Conservation (phyloP, 192 early-diverging fungal genomes). For the Piromyces finnis region DNA sequence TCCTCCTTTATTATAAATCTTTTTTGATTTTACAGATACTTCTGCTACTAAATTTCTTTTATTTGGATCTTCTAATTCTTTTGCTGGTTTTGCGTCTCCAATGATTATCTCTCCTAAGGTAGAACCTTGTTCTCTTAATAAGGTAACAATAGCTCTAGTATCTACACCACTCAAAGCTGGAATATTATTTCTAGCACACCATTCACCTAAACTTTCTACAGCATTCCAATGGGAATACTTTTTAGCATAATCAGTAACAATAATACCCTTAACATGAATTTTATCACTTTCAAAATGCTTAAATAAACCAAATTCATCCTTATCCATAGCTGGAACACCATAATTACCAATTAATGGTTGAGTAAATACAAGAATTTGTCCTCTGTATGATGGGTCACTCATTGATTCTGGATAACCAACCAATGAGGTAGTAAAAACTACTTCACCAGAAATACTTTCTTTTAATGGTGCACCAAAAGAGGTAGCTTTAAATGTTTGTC, state of each 20-base stretch:
- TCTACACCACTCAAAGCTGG: constrained; percentile 83
- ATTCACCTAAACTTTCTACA: constrained; percentile 69
- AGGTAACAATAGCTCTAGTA: constrained; percentile 72
- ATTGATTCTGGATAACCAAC: constrained; percentile 95
- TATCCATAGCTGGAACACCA: constrained; percentile 58
- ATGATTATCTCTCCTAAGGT: constrained; percentile 62
- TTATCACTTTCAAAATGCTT: constrained; percentile 71
- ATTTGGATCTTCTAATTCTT: constrained; percentile 52
- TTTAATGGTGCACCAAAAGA: constrained; percentile 64
- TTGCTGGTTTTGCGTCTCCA: constrained; percentile 21
- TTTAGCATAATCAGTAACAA: constrained; percentile 80
- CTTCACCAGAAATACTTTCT: constrained; percentile 56
- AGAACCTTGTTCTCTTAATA: constrained; percentile 69
- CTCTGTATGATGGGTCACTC: constrained; percentile 93
- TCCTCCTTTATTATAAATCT: constrained; percentile 55
- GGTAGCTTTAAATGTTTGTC: constrained; percentile 61
- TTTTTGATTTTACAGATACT: constrained; percentile 53
- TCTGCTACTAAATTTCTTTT: constrained; percentile 53
- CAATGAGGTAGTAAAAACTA: constrained; percentile 84
- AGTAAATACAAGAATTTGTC: constrained; percentile 92
- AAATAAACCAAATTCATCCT: constrained; percentile 65
- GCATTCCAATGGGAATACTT: constrained; percentile 90
- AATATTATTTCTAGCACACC: constrained; percentile 67
- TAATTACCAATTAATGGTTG: constrained; percentile 94
- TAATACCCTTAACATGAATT: constrained; percentile 72